A percentile compares a stretch with the other conserved stretches of the same genome.
Evolutionary conservation across 2,329 filamentous ascomycete genomes (phyloP).

Genomic region (Pseudogymnoascus sp.): DNA sequence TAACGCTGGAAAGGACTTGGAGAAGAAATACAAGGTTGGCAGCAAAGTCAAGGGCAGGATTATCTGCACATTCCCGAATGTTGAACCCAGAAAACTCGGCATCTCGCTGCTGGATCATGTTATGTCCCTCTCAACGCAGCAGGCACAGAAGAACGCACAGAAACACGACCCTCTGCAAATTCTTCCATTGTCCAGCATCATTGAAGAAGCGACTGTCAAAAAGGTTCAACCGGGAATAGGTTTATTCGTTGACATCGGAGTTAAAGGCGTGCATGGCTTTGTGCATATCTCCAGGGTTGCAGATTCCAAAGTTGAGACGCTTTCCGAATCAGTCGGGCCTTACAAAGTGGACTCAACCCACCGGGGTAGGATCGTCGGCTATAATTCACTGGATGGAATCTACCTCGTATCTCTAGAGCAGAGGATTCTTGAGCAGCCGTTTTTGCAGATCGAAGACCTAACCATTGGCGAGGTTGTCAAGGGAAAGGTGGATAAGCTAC

Average conservation of each 20-base stretch:
- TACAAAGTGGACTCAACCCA: conserved; percentile 75
- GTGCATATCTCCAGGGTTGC: conserved; percentile 91
- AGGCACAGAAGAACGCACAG: conserved; percentile 38
- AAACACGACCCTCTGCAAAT: conserved; percentile 46
- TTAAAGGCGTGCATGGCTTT: conserved; percentile 68
- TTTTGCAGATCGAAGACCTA: conserved; percentile 86
- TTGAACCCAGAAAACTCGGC: conserved; percentile 75
- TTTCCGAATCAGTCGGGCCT: conserved; percentile 68
- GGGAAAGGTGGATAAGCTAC: conserved; percentile 75
- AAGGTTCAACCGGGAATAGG: conserved; percentile 76
- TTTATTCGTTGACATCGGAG: conserved; percentile 67
- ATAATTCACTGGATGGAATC: conserved; percentile 78
- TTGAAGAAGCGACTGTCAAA: conserved; percentile 71
- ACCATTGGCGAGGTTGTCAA: conserved; percentile 73
- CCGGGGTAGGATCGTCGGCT: conserved; percentile 74
- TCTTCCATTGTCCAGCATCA: conserved; percentile 64
- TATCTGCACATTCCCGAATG: conserved; percentile 76
- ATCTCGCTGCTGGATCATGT: conserved; percentile 86
- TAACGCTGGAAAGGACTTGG: conserved; percentile 60
- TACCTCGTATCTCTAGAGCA: conserved; percentile 81
- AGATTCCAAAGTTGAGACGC: conserved; percentile 78
- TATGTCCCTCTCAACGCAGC: conserved; percentile 46
- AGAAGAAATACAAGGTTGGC: conserved; percentile 73
- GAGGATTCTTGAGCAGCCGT: conserved; percentile 76
- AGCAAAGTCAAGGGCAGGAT: conserved; percentile 79